phyloP scores from a whole-genome alignment of 345 rosid species.

The Hibiscus tridactylites region DNA sequence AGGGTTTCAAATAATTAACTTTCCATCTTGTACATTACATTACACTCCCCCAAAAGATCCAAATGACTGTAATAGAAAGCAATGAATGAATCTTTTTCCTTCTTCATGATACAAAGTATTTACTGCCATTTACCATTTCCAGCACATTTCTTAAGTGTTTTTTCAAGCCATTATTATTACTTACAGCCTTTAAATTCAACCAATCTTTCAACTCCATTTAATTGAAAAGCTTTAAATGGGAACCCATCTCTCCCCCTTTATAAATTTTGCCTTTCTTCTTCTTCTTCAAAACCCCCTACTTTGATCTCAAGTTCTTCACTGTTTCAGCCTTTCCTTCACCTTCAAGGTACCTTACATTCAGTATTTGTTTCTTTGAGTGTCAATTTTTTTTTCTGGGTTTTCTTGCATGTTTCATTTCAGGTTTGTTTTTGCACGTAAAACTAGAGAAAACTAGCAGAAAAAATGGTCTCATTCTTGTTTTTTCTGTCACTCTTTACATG shows the following conservation, averaged over 20 bases:
- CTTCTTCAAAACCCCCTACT: background rate
- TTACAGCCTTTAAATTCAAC: background rate
- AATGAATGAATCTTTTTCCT: slow-evolving; percentile 31
- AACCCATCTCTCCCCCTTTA: slow-evolving; percentile 27
- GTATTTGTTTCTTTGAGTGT: background rate
- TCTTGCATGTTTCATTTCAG: background rate
- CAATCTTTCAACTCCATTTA: slow-evolving; percentile 14
- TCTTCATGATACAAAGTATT: slow-evolving; percentile 12
- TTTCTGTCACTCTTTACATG: too few species aligned
- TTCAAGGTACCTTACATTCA: slow-evolving; percentile 10
- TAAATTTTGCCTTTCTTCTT: slow-evolving; percentile 23
- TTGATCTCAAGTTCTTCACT: background rate
- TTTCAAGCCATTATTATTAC: too few species aligned
- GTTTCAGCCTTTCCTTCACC: slow-evolving; percentile 4
- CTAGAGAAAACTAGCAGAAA: background rate
- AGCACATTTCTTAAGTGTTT: background rate
- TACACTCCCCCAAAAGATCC: background rate
- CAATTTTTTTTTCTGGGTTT: background rate
- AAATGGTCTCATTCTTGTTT: too few species aligned
- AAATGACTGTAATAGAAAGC: slow-evolving; percentile 6
- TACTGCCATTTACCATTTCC: slow-evolving; percentile 26
- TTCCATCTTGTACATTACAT: background rate
- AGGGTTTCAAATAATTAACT: too few species aligned
- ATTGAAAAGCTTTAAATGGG: slow-evolving; percentile 50
- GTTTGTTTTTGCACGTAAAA: background rate